Evolutionary conservation across 805 yeast species (phyloP).

Genomic region (Saccharomyces eubayanus): DNA sequence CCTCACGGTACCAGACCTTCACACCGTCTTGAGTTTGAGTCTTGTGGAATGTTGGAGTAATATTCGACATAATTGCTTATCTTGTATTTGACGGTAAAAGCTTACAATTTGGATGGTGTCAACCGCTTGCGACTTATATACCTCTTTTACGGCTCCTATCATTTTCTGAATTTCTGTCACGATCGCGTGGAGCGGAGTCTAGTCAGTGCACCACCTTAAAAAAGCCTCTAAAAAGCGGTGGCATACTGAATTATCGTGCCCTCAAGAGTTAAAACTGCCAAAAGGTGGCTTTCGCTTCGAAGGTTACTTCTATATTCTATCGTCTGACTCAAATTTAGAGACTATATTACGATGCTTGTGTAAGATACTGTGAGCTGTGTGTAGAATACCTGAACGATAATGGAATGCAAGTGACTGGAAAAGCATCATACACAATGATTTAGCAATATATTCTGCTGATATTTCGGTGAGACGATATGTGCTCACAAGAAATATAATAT

Average conservation of each 20-base stretch:
- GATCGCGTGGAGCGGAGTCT: neutral
- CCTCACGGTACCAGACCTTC: conserved; percentile 35
- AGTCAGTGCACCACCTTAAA: too few species aligned
- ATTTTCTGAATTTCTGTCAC: neutral
- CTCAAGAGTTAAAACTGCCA: neutral
- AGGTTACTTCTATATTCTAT: neutral
- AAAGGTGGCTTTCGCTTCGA: neutral
- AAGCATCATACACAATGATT: too few species aligned
- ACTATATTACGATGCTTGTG: too few species aligned
- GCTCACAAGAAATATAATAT: too few species aligned
- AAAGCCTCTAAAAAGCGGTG: neutral
- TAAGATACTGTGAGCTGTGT: too few species aligned
- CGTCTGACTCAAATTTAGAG: too few species aligned
- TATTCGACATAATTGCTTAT: neutral
- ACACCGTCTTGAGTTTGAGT: conserved; percentile 2
- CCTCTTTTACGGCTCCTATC: neutral
- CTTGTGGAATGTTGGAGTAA: conserved; percentile 1
- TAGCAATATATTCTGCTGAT: too few species aligned
- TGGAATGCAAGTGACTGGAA: too few species aligned
- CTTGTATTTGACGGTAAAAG: too few species aligned
- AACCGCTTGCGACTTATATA: neutral
- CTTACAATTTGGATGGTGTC: too few species aligned
- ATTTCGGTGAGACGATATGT: too few species aligned
- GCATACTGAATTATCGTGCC: neutral
- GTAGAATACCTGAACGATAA: too few species aligned